A percentile compares a stretch with the other conserved stretches of the same genome.
Evolutionary conservation across 371 early-diverging fungal genomes (phyloP).

Genomic region (Cokeromyces recurvatus): DNA sequence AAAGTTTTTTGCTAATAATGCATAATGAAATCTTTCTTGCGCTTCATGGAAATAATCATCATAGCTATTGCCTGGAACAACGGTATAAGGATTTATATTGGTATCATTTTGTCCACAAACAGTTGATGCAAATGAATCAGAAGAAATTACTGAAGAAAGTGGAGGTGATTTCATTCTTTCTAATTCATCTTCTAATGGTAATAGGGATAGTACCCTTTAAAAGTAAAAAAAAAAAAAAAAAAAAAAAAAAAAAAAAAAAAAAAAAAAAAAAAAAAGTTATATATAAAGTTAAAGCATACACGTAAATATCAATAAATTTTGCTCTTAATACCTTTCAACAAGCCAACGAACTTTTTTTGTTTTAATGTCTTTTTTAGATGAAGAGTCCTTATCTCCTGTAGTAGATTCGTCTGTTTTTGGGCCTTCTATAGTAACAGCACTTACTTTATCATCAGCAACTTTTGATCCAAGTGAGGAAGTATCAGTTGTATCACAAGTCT

Average conservation of each 20-base stretch:
- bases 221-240: too few species aligned
- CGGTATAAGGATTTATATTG: conserved; percentile 13
- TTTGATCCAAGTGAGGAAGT: conserved; percentile 37
- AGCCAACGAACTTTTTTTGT: conserved; percentile 45
- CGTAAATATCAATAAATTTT: not conserved
- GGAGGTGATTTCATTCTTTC: conserved; percentile 45
- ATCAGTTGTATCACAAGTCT: conserved; percentile 22
- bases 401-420: conserved; percentile 1
- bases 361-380: conserved; percentile 25
- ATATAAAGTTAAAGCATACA: too few species aligned
- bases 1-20: conserved; percentile 42
- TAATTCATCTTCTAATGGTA: conserved; percentile 49
- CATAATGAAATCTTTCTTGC: conserved; percentile 45
- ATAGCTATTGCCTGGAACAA: conserved; percentile 47
- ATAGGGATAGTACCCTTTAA: conserved; percentile 36
- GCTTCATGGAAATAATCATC: conserved; percentile 53
- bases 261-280: too few species aligned
- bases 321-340: conserved; percentile 39
- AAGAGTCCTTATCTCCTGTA: conserved; percentile 8
- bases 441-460: conserved; percentile 27
- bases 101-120: not conserved
- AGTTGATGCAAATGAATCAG: too few species aligned
- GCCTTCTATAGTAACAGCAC: conserved; percentile 7
- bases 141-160: conserved; percentile 28
- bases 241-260: too few species aligned